Evolutionary conservation across 495 filamentous ascomycete genomes (phyloP).

Genomic region (Hyphodiscus hymeniophilus): DNA sequence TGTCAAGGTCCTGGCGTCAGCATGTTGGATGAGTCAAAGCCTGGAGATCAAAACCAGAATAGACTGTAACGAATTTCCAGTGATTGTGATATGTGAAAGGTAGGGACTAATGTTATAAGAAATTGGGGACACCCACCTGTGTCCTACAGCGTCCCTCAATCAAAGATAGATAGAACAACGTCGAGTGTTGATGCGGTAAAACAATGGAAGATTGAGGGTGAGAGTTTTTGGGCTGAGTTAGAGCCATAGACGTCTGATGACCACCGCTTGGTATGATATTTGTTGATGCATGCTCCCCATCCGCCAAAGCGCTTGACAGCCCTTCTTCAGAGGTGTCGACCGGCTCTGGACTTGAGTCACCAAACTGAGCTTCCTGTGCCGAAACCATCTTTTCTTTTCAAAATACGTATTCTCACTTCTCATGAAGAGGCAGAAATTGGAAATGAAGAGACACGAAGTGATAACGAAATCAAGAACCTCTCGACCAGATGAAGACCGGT

Average conservation of each 20-base stretch:
- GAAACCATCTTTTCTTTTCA: conserved; percentile 7
- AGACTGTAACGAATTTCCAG: too few relatives aligned
- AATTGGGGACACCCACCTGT: too few relatives aligned
- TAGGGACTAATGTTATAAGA: too few relatives aligned
- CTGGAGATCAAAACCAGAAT: too few relatives aligned
- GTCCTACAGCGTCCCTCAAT: conserved; percentile 23
- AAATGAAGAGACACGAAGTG: background rate
- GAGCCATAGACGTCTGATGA: background rate
- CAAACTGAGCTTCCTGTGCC: conserved; percentile 10
- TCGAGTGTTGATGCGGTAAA: conserved; percentile 16
- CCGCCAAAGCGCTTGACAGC: background rate
- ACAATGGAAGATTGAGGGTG: conserved; percentile 9
- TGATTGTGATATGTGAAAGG: too few relatives aligned
- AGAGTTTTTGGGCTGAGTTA: background rate
- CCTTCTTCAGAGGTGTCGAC: background rate
- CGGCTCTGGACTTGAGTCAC: conserved; percentile 12
- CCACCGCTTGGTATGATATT: background rate
- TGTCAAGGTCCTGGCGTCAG: too few relatives aligned
- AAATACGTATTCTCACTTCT: background rate
- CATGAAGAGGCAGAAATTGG: background rate
- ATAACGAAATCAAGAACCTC: too few relatives aligned
- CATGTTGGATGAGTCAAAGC: too few relatives aligned
- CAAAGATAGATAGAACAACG: conserved; percentile 20
- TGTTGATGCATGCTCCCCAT: background rate
- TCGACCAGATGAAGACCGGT: too few relatives aligned